These are phyloP conservation scores for Carnegiea gigantea DNA, from an alignment of 179 eudicot species.

Conservation along the genomic window DNA sequence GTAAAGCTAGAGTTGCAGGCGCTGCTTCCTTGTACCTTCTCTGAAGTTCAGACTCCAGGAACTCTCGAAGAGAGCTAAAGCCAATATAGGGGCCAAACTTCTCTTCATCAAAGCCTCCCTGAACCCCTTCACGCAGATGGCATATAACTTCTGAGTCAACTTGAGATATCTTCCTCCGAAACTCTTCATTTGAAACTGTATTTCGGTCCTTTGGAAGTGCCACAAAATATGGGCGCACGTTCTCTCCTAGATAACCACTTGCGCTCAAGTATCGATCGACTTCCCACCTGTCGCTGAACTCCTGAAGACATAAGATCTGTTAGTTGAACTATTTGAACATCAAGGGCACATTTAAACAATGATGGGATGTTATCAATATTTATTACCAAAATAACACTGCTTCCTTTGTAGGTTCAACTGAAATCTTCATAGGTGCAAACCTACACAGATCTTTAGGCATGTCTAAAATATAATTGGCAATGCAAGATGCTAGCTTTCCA, in stretches of 20 bases:
- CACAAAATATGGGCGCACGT: constrained; percentile 79
- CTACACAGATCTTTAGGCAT: background rate
- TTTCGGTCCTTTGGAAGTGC: constrained; percentile 89
- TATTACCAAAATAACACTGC: background rate
- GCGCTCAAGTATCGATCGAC: constrained; percentile 96
- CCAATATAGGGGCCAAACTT: constrained; percentile 78
- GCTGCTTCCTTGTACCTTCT: constrained; percentile 95
- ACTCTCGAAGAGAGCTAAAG: constrained; percentile 77
- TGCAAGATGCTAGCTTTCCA: background rate
- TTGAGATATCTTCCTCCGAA: constrained; percentile 84
- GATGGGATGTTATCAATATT: background rate
- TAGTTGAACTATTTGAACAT: constrained; percentile 13
- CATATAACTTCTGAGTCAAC: constrained; percentile 68
- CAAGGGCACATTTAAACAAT: background rate
- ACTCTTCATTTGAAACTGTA: constrained; percentile 80
- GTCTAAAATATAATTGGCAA: background rate
- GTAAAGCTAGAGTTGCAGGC: constrained; percentile 92
- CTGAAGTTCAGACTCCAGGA: constrained; percentile 88
- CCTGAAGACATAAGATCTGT: constrained; percentile 45
- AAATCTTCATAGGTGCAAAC: background rate
- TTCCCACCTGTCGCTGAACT: constrained; percentile 92
- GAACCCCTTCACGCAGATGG: constrained; percentile 73
- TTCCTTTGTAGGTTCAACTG: background rate
- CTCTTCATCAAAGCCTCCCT: constrained; percentile 95
- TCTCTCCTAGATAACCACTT: constrained; percentile 97